Evolutionary conservation across 139 green algal species (phyloP), one percentile per base, ranked within the genome.

Genomic region (Chlamydomonas sp.): DNA sequence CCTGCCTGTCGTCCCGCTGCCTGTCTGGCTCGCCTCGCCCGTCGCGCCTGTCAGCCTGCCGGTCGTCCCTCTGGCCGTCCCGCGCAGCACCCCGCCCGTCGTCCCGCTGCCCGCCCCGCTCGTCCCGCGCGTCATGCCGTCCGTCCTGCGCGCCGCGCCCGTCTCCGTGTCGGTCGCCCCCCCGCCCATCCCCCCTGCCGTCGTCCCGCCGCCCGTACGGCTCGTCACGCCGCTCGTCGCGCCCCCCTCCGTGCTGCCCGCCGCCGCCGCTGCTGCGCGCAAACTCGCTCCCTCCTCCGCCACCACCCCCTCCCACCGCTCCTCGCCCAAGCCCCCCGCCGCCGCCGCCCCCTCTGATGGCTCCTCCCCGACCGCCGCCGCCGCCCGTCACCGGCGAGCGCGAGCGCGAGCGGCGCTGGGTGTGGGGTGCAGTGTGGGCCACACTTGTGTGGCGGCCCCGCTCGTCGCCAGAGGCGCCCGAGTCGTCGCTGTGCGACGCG

Each of bases 391-490:
- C 39, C 10, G 10, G 8, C 10, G 10, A n/a, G 10, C 8, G 10
- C 39, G 10, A 8, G 13, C 39, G 39, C 39, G 13, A 50, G 39
- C 10, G 39, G 39, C 39, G 39, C n/a, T n/a, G 39, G 39, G 39
- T 13, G 10, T n/a, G 8, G 39, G 39, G 13, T 50, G 39, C 39
- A n/a, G 39, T 8, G 10, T n/a, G 39, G 10, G 39, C 10, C 13
- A 13, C 39, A 50, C 13, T 8, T 50, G 8, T 61, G 50, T 24
- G 4, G 50, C 50, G 28, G 24, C 50, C 8, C 13, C 31, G 8
- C n/a, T 54, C 71, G 5, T 72, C 60, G 20, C 76, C 43, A 57
- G 68, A 48, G 38, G 36, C 57, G 57, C 65, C 69, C 33, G 64
- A 65, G 49, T 29, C 34, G 30, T 49, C 50, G 59, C 39, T 61